A percentile compares a stretch with the other conserved stretches of the same genome.
phyloP scores from a whole-genome alignment of 2,329 filamentous ascomycete species.

The Zopfia rhizophila region DNA sequence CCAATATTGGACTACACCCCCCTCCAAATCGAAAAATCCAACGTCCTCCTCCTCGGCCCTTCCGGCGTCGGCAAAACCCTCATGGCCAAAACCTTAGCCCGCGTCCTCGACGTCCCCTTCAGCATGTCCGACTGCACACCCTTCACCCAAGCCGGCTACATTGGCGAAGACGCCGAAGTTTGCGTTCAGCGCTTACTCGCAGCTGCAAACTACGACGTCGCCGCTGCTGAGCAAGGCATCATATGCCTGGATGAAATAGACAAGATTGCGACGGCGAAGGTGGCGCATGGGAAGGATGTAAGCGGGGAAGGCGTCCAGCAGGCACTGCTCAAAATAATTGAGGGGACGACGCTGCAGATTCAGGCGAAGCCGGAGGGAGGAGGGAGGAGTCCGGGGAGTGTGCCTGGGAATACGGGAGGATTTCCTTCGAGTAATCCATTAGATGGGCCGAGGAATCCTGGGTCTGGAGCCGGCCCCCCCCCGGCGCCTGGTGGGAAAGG shows the following conservation, averaged over 20 bases:
- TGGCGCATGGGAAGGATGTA: constrained; percentile 90
- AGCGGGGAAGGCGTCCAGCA: constrained; percentile 97
- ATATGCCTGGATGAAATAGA: constrained; percentile 97
- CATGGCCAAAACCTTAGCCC: constrained; percentile 90
- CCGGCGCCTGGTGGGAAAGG: constrained; percentile 55
- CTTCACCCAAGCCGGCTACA: constrained; percentile 96
- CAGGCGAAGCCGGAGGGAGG: constrained; percentile 83
- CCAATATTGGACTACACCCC: constrained; percentile 65
- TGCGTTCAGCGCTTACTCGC: constrained; percentile 92
- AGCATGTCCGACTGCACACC: constrained; percentile 96
- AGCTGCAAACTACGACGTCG: constrained; percentile 88
- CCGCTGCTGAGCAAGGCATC: constrained; percentile 87
- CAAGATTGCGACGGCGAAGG: constrained; percentile 91
- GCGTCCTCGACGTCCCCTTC: constrained; percentile 93
- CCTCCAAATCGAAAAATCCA: constrained; percentile 92
- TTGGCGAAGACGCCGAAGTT: constrained; percentile 96
- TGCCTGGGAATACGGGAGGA: constrained; percentile 24
- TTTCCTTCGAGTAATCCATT: constrained; percentile 30
- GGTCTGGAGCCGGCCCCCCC: constrained; percentile 26
- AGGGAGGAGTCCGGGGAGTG: constrained; percentile 36
- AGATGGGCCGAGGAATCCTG: constrained; percentile 30
- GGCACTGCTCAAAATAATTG: constrained; percentile 92
- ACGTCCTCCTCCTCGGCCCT: constrained; percentile 88
- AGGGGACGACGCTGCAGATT: constrained; percentile 92
- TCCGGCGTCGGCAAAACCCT: constrained; percentile 97